Base-by-base conservation (phyloP, 306 rosid genomes). In the Vachellia collinsii region DNA sequence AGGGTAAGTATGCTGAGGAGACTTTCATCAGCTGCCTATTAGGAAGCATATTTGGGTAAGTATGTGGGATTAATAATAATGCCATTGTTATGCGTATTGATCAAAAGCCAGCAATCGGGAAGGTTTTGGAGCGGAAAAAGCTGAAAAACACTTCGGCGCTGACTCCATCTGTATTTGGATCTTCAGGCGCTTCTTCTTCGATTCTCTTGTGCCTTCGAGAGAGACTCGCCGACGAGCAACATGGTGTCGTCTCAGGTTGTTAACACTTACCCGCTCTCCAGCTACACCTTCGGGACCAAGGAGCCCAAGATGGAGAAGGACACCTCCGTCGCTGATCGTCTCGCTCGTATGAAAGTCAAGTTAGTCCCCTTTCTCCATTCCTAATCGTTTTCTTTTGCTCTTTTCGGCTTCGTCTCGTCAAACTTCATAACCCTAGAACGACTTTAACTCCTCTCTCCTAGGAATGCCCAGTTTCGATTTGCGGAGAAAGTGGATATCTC, bases 311-410 rank as follows among this genome's bases (percentile, higher is more conserved):
- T 95, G 94, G 99, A 95, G 91, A 95, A 95, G 82, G 99, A 95
- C 72, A 95, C 99, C 81, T 95, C 99, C 68, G 99, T 95, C 67
- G 99, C 99, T 6, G 99, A 95, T 90, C 98, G 99, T 72, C 98
- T 95, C 4, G 99, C 99, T 80, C 98, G 99, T 23, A 95, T 95
- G 99, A 95, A 95, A 93, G 89, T 95, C 97, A 95, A 95, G 99
- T 93, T 59, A 12, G 87, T 74, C 5, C 59, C 73, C 8, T 58
- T 56, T 12, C 53, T n/a, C 36, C 25, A 14, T 63, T 4, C 19
- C 10, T 42, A 17, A 39, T 42, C 42, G 53, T 37, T 75, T 22
- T 58, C 20, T 67, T 2, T 16, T 46, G 29, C 29, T 14, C 64
- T 50, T 6, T 39, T 12, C 41, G 39, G 47, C 8, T 53, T 9